phyloP scores from a whole-genome alignment of 352 stramenopile species.

The Pythium sp. region DNA sequence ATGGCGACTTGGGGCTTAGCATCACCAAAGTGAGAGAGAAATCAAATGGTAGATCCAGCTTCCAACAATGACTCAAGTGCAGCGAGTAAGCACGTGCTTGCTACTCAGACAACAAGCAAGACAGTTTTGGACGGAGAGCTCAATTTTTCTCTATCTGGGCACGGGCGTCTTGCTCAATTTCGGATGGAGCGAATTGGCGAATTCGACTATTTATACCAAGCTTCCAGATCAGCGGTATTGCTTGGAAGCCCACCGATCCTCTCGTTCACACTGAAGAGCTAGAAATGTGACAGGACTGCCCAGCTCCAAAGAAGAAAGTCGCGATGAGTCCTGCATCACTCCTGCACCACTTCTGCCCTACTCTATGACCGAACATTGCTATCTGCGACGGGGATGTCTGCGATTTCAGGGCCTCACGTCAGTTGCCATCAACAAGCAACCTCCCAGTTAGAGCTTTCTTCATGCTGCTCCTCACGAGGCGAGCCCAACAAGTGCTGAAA shows the following conservation, averaged over 20 bases:
- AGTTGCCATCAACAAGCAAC: background rate
- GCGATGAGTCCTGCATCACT: too few species aligned
- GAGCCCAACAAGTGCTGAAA: background rate
- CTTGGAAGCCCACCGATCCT: too few species aligned
- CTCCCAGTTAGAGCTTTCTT: background rate
- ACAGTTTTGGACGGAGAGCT: background rate
- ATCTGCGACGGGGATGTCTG: background rate
- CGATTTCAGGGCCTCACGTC: background rate
- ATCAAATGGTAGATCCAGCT: background rate
- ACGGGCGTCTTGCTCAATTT: background rate
- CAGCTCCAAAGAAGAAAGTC: background rate
- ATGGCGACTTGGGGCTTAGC: conserved; percentile 7
- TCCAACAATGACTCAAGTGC: background rate
- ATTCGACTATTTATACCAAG: background rate
- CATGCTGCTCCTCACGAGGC: background rate
- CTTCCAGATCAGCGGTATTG: background rate
- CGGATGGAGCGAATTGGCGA: background rate
- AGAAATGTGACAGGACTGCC: background rate
- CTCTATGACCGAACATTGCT: too few species aligned
- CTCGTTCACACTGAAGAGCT: too few species aligned
- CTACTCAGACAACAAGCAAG: background rate
- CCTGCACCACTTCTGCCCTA: background rate
- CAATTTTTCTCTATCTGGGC: background rate
- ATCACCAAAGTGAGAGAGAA: background rate
- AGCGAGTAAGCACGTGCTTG: background rate